Percentiles rank a stretch among this genome's conserved stretches.
Conservation (phyloP, 169 alveolate species). For the Cryptosporidium meleagridis region DNA sequence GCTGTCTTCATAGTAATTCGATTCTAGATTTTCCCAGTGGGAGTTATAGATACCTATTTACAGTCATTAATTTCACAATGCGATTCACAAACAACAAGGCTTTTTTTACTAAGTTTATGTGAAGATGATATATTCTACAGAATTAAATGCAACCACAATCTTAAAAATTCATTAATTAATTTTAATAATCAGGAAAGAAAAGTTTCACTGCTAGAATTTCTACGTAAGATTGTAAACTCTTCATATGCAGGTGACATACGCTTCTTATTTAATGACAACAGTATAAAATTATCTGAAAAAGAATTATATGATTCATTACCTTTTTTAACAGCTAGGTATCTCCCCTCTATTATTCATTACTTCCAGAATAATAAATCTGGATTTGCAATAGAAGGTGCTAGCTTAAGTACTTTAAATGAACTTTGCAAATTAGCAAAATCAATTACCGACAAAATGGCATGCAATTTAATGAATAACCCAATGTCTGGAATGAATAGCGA, state of each 20-base stretch:
- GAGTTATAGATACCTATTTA: background rate
- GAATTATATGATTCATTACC: slow-evolving; percentile 54
- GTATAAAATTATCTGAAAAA: background rate
- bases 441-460: background rate
- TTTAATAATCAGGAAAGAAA: background rate
- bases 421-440: background rate
- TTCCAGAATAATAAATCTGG: background rate
- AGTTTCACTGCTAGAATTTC: slow-evolving; percentile 11
- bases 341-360: slow-evolving; percentile 34
- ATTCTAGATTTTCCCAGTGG: slow-evolving; percentile 1
- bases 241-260: slow-evolving; percentile 55
- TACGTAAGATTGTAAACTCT: background rate
- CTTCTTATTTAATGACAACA: slow-evolving; percentile 3
- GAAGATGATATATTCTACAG: background rate
- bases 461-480: background rate
- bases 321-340: slow-evolving; percentile 20
- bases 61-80: background rate
- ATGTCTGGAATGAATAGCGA: slow-evolving; percentile 56
- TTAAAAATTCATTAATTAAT: background rate
- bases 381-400: background rate
- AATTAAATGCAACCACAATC: background rate
- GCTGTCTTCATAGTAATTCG: background rate
- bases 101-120: slow-evolving; percentile 18
- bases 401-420: background rate
- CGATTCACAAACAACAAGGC: slow-evolving; percentile 18